Percentiles rank a stretch among this genome's conserved stretches.
Evolutionary conservation across 2,329 filamentous ascomycete species (phyloP).

Genomic region (Microdochium nivale): DNA sequence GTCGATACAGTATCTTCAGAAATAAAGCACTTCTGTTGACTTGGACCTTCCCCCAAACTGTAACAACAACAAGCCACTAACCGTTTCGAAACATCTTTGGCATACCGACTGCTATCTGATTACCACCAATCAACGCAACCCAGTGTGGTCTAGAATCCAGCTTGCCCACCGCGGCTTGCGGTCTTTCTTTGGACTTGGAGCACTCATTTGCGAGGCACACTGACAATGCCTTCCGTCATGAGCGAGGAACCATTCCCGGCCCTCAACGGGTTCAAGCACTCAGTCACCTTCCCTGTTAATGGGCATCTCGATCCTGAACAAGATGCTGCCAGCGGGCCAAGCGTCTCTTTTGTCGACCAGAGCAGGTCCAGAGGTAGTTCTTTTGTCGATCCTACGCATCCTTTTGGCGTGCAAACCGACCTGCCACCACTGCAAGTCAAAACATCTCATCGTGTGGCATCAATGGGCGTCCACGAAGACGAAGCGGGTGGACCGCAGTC

Average conservation of each 20-base stretch:
- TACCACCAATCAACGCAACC: too few relatives aligned
- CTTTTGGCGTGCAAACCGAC: neutral
- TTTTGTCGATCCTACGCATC: neutral
- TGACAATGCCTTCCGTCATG: neutral
- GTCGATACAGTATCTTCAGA: neutral
- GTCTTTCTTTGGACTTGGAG: neutral
- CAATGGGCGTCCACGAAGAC: conserved; percentile 20
- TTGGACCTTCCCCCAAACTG: too few relatives aligned
- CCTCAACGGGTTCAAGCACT: neutral
- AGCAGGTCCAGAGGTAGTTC: neutral
- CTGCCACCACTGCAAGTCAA: neutral
- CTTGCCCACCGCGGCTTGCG: neutral
- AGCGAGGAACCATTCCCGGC: neutral
- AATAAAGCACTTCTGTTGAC: too few relatives aligned
- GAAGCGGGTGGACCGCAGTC: conserved; percentile 23
- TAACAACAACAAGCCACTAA: neutral
- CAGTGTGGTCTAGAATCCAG: too few relatives aligned
- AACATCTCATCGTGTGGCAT: conserved; percentile 15
- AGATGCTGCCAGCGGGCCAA: neutral
- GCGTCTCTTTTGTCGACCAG: neutral
- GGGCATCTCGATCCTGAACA: neutral
- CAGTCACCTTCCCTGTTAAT: neutral
- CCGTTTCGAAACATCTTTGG: neutral
- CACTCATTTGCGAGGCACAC: too few relatives aligned
- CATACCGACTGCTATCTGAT: too few relatives aligned